These are phyloP conservation scores for Elsinoe fawcettii DNA, from an alignment of 2,329 filamentous ascomycete genomes.

Conservation along the genomic window DNA sequence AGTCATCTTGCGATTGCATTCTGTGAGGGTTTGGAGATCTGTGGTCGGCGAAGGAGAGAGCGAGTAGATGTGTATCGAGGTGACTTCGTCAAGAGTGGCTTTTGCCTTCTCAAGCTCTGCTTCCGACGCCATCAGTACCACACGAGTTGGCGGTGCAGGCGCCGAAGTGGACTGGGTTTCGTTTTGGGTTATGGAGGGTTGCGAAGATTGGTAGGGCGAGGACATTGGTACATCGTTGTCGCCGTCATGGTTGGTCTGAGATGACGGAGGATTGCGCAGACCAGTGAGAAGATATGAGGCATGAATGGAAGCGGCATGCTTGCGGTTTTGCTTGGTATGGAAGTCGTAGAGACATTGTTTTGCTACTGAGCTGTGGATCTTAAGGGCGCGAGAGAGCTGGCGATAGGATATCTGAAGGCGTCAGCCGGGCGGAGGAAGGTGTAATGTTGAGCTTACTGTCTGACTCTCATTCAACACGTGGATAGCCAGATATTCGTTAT, in stretches of 20 bases:
- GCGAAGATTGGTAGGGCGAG: slow-evolving; percentile 23
- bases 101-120: slow-evolving; percentile 63
- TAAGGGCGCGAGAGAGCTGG: slow-evolving; percentile 69
- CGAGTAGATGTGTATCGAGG: slow-evolving; percentile 81
- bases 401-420: slow-evolving; percentile 76
- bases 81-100: slow-evolving; percentile 61
- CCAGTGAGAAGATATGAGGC: slow-evolving; percentile 84
- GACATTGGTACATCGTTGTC: slow-evolving; percentile 10
- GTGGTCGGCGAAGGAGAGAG: slow-evolving; percentile 63
- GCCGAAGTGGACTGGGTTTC: slow-evolving; percentile 38
- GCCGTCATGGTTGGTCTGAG: not conserved
- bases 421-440: slow-evolving; percentile 12
- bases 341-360: slow-evolving; percentile 92
- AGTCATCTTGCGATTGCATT: slow-evolving; percentile 58
- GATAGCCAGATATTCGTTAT: slow-evolving; percentile 65
- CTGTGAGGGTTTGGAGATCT: slow-evolving; percentile 59
- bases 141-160: slow-evolving; percentile 22
- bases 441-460: slow-evolving; percentile 46
- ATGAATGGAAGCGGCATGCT: slow-evolving; percentile 66
- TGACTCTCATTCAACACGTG: slow-evolving; percentile 68
- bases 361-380: slow-evolving; percentile 76
- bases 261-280: not conserved
- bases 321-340: slow-evolving; percentile 66
- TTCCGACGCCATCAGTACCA: slow-evolving; percentile 62
- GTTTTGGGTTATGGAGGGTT: slow-evolving; percentile 62